Base-by-base conservation (phyloP, 2,329 filamentous ascomycete genomes). In the Ophiostoma piceae region DNA sequence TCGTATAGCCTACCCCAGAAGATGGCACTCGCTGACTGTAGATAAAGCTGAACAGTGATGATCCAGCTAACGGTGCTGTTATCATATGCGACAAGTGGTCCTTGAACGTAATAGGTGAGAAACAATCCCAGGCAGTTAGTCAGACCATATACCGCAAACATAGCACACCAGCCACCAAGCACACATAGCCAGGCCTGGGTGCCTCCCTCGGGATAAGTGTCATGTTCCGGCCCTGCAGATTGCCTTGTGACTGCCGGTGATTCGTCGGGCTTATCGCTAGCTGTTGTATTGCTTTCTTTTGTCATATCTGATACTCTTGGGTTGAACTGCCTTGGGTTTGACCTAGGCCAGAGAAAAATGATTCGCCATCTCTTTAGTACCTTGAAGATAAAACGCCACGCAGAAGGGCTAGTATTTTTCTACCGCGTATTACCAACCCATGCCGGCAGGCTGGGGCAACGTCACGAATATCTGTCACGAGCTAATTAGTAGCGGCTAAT, bases 71-170 rank as follows among this genome's bases (percentile, higher is more conserved):
- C 62, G 11, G 32, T 22, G 16, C 35, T 39, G 3, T 35, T 11
- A 19, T 22, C 3, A n/a, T 65, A 39, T 41, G 62, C 8, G 9
- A 6, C 22, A 16, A 65, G 62, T 37, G 62, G 62, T 22, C 62
- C 62, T 35, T 65, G 16, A 29, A 65, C 35, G 32, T 65, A 65
- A 8, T 65, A 65, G 16, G 62, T 22, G 32, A 65, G 62, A 29
- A 65, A 65, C 6, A 65, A 9, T 11, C 62, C 62, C 7, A 65
- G 62, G 16, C 62, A 65, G 62, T 65, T 65, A 35, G 35, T 39
- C 19, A 65, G 62, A 39, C 62, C 62, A 9, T 65, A 65, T 7
- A 65, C 62, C 22, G 62, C 35, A 41, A 65, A 65, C 62, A 65
- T 65, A 12, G 62, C 62, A 65, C 62, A 65, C 62, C 62, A 65